These are phyloP conservation scores for Saccharomycopsis hybrid DNA, from an alignment of 1,139 yeast genomes.

Conservation along the genomic window DNA sequence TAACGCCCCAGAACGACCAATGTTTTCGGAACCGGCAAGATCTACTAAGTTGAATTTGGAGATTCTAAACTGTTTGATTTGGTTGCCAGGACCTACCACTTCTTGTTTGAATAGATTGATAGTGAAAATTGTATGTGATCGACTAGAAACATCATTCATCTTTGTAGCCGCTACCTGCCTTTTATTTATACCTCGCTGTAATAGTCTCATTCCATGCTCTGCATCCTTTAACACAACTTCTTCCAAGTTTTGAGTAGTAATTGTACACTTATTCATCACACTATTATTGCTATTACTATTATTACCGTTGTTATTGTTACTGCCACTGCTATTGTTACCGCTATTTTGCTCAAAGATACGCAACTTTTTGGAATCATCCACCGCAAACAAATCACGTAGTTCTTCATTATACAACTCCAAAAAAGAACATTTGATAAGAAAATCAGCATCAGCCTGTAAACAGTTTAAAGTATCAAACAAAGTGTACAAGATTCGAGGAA, in stretches of 20 bases:
- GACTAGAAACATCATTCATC: slow-evolving; percentile 72
- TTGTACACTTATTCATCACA: slow-evolving; percentile 24
- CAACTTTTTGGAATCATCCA: slow-evolving; percentile 24
- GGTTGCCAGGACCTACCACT: background rate
- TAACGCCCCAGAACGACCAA: slow-evolving; percentile 51
- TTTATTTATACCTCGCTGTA: slow-evolving; percentile 49
- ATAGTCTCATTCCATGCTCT: slow-evolving; percentile 45
- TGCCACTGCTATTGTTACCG: slow-evolving; percentile 1
- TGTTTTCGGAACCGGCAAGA: slow-evolving; percentile 73
- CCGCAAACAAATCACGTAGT: slow-evolving; percentile 53
- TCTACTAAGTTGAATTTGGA: slow-evolving; percentile 74
- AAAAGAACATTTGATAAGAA: slow-evolving; percentile 59
- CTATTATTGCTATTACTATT: slow-evolving; percentile 15
- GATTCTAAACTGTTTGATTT: slow-evolving; percentile 31
- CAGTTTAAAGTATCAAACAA: slow-evolving; percentile 41
- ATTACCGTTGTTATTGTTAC: slow-evolving; percentile 1
- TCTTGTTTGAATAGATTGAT: slow-evolving; percentile 24
- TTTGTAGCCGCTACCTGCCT: slow-evolving; percentile 74
- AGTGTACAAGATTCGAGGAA: slow-evolving; percentile 56
- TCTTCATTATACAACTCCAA: slow-evolving; percentile 73
- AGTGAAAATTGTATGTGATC: slow-evolving; percentile 68
- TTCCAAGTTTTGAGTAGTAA: slow-evolving; percentile 48
- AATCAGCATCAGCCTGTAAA: slow-evolving; percentile 34
- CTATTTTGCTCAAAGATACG: slow-evolving; percentile 21
- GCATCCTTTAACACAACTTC: slow-evolving; percentile 50